phyloP scores from a whole-genome alignment of 257 asterid genomes.

The Capsicum rhomboideum region DNA sequence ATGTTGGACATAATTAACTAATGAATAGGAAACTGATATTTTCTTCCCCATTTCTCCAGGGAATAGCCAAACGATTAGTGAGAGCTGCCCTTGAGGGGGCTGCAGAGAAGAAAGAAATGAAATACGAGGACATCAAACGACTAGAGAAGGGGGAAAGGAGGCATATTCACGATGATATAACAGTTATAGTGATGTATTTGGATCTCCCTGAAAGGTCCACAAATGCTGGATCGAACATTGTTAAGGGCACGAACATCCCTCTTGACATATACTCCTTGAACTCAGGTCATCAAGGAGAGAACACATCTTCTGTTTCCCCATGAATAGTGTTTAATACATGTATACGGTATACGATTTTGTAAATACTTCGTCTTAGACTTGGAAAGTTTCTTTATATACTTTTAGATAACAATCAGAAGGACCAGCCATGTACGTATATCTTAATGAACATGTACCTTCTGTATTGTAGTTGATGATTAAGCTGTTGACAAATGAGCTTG shows the following conservation, averaged over 20 bases:
- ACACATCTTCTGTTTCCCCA: slow-evolving; percentile 8
- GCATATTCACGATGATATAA: slow-evolving; percentile 29
- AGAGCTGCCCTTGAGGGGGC: slow-evolving; percentile 33
- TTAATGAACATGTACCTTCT: background rate
- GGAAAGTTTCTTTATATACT: background rate
- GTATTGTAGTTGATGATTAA: background rate
- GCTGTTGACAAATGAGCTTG: background rate
- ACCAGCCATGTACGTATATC: background rate
- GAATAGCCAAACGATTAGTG: slow-evolving; percentile 33
- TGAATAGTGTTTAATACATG: background rate
- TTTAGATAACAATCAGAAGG: background rate
- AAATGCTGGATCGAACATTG: background rate
- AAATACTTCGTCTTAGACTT: background rate
- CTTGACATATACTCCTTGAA: slow-evolving; percentile 28
- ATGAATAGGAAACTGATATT: background rate
- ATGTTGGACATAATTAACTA: background rate
- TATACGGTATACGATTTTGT: background rate
- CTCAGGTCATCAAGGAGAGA: slow-evolving; percentile 9
- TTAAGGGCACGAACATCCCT: slow-evolving; percentile 17
- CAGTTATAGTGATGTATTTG: slow-evolving; percentile 28
- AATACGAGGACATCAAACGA: slow-evolving; percentile 24
- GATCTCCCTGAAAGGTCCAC: slow-evolving; percentile 14
- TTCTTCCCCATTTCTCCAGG: slow-evolving; percentile 13
- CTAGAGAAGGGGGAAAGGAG: slow-evolving; percentile 29
- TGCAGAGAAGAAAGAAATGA: slow-evolving; percentile 32